Percentiles rank a stretch among this genome's conserved stretches.
phyloP scores from a whole-genome alignment of 2,329 filamentous ascomycete species.

The Apiospora sp. region DNA sequence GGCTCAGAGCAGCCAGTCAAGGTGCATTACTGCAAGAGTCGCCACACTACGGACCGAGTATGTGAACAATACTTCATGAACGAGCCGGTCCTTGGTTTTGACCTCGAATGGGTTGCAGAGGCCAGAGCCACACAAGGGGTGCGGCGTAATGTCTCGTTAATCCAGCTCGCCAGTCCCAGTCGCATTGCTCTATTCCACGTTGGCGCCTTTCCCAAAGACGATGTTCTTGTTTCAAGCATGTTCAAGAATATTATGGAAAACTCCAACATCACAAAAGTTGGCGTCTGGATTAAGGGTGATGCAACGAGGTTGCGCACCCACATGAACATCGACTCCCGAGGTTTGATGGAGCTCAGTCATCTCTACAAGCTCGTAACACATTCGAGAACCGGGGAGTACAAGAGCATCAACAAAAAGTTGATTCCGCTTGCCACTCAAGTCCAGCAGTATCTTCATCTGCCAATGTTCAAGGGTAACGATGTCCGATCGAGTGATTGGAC shows the following conservation, averaged over 20 bases:
- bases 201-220: constrained; percentile 63
- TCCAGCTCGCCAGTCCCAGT: constrained; percentile 81
- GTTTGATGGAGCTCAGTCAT: constrained; percentile 83
- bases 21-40: constrained; percentile 80
- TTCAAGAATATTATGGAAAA: constrained; percentile 78
- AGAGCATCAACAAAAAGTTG: constrained; percentile 69
- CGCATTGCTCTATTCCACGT: constrained; percentile 85
- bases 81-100: constrained; percentile 82
- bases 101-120: constrained; percentile 81
- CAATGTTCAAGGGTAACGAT: constrained; percentile 74
- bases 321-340: constrained; percentile 69
- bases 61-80: constrained; percentile 70
- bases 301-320: constrained; percentile 72
- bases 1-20: constrained; percentile 60
- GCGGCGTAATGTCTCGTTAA: constrained; percentile 77
- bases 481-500: constrained; percentile 83
- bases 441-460: constrained; percentile 73
- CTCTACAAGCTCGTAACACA: constrained; percentile 80
- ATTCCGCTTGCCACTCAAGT: constrained; percentile 76
- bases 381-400: constrained; percentile 56
- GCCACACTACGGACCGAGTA: constrained; percentile 71
- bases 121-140: constrained; percentile 56
- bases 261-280: constrained; percentile 73
- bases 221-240: constrained; percentile 72
- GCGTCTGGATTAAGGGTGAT: constrained; percentile 78